A percentile compares a stretch with the other conserved stretches of the same genome.
Conservation (phyloP, 176 grass and related monocot species). For the Oryza officinalis region DNA sequence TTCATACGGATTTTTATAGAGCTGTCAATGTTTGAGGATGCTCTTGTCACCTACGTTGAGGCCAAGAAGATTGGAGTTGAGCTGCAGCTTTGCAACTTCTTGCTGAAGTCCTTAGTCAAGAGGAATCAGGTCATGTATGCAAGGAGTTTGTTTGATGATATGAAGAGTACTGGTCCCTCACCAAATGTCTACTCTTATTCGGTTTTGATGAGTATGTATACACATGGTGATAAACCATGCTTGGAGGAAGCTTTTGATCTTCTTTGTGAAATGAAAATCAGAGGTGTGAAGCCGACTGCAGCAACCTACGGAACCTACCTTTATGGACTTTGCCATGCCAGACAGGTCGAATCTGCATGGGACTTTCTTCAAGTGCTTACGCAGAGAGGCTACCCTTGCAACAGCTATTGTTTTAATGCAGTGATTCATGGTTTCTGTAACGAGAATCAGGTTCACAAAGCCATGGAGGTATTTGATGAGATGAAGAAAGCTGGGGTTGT, state of each 20-base stretch:
- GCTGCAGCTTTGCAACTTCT: conserved; percentile 62
- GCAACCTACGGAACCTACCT: conserved; percentile 67
- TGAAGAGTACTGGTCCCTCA: conserved; percentile 54
- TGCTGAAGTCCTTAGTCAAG: conserved; percentile 59
- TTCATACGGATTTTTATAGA: conserved; percentile 51
- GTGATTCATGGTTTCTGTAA: conserved; percentile 72
- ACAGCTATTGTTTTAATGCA: conserved; percentile 60
- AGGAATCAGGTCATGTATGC: conserved; percentile 43
- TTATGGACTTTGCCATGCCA: conserved; percentile 50
- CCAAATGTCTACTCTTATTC: conserved; percentile 72
- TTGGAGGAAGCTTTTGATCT: conserved; percentile 60
- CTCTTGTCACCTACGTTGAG: conserved; percentile 49
- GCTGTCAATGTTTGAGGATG: conserved; percentile 53
- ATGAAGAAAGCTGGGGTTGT: conserved; percentile 46
- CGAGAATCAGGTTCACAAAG: conserved; percentile 42
- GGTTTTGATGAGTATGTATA: conserved; percentile 60
- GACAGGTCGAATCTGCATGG: conserved; percentile 46
- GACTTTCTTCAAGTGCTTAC: conserved; percentile 51
- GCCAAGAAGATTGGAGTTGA: conserved; percentile 58
- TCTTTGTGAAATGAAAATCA: conserved; percentile 54
- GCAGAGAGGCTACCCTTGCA: conserved; percentile 48
- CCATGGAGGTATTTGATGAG: conserved; percentile 48
- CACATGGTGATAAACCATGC: conserved; percentile 46
- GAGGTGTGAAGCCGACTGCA: conserved; percentile 51
- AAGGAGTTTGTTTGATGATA: conserved; percentile 63